Evolutionary conservation across 768 basidiomycete genomes (phyloP).

Genomic region (Leccinum arenicola): DNA sequence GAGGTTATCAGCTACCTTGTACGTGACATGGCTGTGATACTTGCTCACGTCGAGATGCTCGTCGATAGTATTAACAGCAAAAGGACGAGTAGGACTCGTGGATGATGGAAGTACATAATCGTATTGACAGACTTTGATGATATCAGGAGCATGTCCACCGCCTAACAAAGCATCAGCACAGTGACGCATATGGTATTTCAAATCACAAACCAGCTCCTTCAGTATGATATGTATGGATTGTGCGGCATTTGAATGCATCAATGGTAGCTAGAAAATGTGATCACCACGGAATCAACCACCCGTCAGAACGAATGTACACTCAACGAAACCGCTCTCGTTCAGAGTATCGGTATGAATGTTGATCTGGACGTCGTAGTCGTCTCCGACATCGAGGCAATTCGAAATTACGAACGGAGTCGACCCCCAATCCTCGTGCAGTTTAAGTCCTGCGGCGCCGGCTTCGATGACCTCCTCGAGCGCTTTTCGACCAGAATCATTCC

Average conservation of each 20-base stretch:
- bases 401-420: conserved; percentile 80
- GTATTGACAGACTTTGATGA: conserved; percentile 92
- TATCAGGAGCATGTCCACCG: conserved; percentile 96
- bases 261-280: conserved; percentile 63
- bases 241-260: conserved; percentile 81
- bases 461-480: conserved; percentile 78
- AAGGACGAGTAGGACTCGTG: conserved; percentile 96
- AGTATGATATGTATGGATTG: conserved; percentile 96
- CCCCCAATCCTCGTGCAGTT: conserved; percentile 99
- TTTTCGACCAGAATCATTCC: conserved; percentile 78
- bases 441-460: conserved; percentile 86
- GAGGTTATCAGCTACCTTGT: conserved; percentile 1
- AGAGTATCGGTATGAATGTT: conserved; percentile 96
- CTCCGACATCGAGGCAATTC: conserved; percentile 75
- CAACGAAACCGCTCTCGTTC: conserved; percentile 97
- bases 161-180: conserved; percentile 39
- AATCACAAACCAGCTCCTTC: conserved; percentile 80
- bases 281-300: neutral
- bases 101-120: conserved; percentile 92
- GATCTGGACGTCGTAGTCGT: conserved; percentile 93
- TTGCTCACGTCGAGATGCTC: conserved; percentile 92
- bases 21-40: neutral
- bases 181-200: neutral
- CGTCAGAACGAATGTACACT: conserved; percentile 54
- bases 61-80: conserved; percentile 85